phyloP scores from a whole-genome alignment of 73 alveolate genomes.

The Paramecium bursaria region DNA sequence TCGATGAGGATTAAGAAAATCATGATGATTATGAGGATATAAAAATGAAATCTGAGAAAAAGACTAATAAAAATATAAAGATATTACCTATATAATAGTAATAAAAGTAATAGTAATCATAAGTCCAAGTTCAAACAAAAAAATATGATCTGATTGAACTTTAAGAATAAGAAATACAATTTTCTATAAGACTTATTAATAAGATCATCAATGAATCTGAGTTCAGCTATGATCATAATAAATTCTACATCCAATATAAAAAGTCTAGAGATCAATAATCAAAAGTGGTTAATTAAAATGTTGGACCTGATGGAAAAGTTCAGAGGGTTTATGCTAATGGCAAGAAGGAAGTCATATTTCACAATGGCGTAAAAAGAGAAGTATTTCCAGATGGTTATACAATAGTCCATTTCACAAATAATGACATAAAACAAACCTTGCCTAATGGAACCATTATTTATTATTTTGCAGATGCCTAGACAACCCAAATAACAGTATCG shows the following conservation, averaged over 20 bases:
- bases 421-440: constrained; percentile 87
- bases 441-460: constrained; percentile 95
- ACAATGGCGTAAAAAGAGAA: constrained; percentile 96
- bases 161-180: constrained; percentile 27
- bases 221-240: constrained; percentile 58
- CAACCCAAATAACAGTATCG: constrained; percentile 93
- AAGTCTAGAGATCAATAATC: constrained; percentile 56
- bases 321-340: constrained; percentile 87
- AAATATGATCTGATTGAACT: constrained; percentile 52
- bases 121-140: background rate
- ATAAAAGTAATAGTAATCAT: background rate
- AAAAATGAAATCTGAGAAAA: background rate
- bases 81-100: background rate
- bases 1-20: too few relatives aligned
- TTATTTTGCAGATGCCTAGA: constrained; percentile 94
- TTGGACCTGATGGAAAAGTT: constrained; percentile 74
- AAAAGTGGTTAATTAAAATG: constrained; percentile 61
- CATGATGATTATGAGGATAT: too few relatives aligned
- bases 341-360: constrained; percentile 89
- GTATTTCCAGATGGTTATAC: constrained; percentile 95
- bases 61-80: constrained; percentile 1
- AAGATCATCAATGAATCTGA: constrained; percentile 10
- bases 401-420: constrained; percentile 92
- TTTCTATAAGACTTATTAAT: constrained; percentile 52
- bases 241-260: background rate